Percentiles rank a stretch among this genome's conserved stretches.
Conservation (phyloP, 2,329 filamentous ascomycete species). For the Apiospora hydei region DNA sequence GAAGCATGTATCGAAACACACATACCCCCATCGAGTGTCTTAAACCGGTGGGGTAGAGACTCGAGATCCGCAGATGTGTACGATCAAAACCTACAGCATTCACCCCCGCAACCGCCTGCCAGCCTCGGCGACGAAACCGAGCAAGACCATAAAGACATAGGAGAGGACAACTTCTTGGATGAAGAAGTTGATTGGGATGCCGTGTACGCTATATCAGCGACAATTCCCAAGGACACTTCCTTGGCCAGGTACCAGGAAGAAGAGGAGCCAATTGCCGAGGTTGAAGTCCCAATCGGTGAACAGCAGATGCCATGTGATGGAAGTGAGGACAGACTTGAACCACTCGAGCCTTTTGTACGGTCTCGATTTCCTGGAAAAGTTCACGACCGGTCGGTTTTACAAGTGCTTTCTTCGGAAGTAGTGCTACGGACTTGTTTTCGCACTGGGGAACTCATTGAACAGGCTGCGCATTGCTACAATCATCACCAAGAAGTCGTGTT, state of each 20-base stretch:
- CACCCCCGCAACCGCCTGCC: constrained; percentile 36
- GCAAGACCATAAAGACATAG: not conserved
- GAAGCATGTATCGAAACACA: constrained; percentile 30
- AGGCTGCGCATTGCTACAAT: constrained; percentile 45
- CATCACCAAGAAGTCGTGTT: constrained; percentile 54
- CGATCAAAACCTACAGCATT: constrained; percentile 46
- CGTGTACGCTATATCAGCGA: constrained; percentile 35
- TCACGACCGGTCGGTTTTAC: constrained; percentile 59
- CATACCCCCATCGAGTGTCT: constrained; percentile 44
- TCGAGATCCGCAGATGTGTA: constrained; percentile 46
- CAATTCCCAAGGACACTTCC: constrained; percentile 29
- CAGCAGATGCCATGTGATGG: not conserved
- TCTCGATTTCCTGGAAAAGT: constrained; percentile 57
- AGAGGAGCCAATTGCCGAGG: not conserved
- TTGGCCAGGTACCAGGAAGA: constrained; percentile 19
- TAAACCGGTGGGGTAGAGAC: constrained; percentile 41
- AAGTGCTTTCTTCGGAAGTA: constrained; percentile 55
- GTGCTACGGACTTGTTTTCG: constrained; percentile 69
- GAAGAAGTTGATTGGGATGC: constrained; percentile 51
- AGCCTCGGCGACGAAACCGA: not conserved
- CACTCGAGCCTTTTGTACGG: constrained; percentile 55
- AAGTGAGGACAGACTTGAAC: constrained; percentile 24
- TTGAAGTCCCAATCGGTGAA: not conserved
- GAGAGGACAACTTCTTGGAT: constrained; percentile 42
- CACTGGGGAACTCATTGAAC: constrained; percentile 64